Evolutionary conservation across 2,329 filamentous ascomycete species (phyloP).

Genomic region (Pestalotiopsis sp.): DNA sequence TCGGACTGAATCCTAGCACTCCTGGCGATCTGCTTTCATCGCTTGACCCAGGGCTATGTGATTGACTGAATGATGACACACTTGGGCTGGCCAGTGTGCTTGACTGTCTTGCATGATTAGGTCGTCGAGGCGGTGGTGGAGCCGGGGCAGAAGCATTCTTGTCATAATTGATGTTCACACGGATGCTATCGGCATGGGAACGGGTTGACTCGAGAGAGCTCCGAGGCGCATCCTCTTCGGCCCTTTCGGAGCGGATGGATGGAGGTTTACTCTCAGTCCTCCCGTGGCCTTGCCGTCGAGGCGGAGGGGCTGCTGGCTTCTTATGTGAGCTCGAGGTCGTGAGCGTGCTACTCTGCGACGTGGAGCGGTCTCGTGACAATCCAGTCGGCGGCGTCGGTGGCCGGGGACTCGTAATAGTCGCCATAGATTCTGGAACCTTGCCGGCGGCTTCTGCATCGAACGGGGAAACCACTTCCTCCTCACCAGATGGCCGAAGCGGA

Average conservation of each 20-base stretch:
- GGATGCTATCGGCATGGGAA: slow-evolving; percentile 48
- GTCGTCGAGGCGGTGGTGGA: slow-evolving; percentile 58
- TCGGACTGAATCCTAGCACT: slow-evolving; percentile 13
- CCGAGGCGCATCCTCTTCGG: slow-evolving; percentile 43
- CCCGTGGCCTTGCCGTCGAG: slow-evolving; percentile 50
- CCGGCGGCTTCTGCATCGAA: slow-evolving; percentile 57
- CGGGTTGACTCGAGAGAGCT: slow-evolving; percentile 53
- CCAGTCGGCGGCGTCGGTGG: slow-evolving; percentile 42
- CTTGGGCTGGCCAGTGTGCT: slow-evolving; percentile 31
- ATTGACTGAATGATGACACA: slow-evolving; percentile 24
- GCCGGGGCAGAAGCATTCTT: slow-evolving; percentile 36
- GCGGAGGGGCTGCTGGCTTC: slow-evolving; percentile 51
- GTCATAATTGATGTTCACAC: slow-evolving; percentile 36
- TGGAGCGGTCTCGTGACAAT: slow-evolving; percentile 32
- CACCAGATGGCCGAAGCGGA: slow-evolving; percentile 46
- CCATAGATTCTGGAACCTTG: slow-evolving; percentile 47
- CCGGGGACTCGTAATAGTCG: slow-evolving; percentile 32
- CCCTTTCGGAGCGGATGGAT: slow-evolving; percentile 17
- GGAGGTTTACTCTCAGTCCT: slow-evolving; percentile 45
- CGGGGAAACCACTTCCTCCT: slow-evolving; percentile 51
- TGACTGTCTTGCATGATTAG: slow-evolving; percentile 34
- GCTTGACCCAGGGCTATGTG: slow-evolving; percentile 17
- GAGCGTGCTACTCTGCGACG: slow-evolving; percentile 29
- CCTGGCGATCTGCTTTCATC: slow-evolving; percentile 21
- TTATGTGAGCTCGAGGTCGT: slow-evolving; percentile 36